These are phyloP conservation scores for Aspergillus sp. DNA, from an alignment of 2,329 filamentous ascomycete species.

Conservation along the genomic window DNA sequence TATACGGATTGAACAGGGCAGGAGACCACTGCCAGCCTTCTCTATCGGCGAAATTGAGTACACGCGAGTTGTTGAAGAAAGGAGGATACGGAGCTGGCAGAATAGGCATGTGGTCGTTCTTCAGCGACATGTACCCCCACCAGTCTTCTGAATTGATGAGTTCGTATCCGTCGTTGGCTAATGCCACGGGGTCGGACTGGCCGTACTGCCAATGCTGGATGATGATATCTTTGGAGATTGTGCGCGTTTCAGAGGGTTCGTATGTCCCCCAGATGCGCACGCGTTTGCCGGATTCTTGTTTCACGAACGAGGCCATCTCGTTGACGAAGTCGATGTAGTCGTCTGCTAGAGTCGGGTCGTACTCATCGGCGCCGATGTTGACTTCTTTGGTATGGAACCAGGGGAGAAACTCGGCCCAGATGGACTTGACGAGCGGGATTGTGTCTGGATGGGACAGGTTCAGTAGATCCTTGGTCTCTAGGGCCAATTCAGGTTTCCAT, in stretches of 20 bases:
- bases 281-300: slow-evolving; percentile 40
- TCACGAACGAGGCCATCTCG: slow-evolving; percentile 51
- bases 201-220: slow-evolving; percentile 59
- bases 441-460: slow-evolving; percentile 58
- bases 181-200: slow-evolving; percentile 52
- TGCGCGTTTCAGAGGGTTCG: slow-evolving; percentile 40
- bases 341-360: slow-evolving; percentile 44
- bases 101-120: slow-evolving; percentile 56
- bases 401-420: slow-evolving; percentile 56
- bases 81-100: slow-evolving; percentile 49
- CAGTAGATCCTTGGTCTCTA: slow-evolving; percentile 50
- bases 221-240: slow-evolving; percentile 48
- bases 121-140: slow-evolving; percentile 57
- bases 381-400: slow-evolving; percentile 59
- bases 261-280: slow-evolving; percentile 59
- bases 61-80: slow-evolving; percentile 48
- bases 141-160: slow-evolving; percentile 57
- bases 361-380: slow-evolving; percentile 59
- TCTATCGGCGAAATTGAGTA: slow-evolving; percentile 51
- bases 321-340: slow-evolving; percentile 58
- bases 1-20: slow-evolving; percentile 51
- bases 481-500: slow-evolving; percentile 58
- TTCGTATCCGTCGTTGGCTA: slow-evolving; percentile 49
- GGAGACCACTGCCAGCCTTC: slow-evolving; percentile 49
- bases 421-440: slow-evolving; percentile 53